phyloP scores from a whole-genome alignment of 192 early-diverging fungal species.

The Gorgonomyces haynaldii region DNA sequence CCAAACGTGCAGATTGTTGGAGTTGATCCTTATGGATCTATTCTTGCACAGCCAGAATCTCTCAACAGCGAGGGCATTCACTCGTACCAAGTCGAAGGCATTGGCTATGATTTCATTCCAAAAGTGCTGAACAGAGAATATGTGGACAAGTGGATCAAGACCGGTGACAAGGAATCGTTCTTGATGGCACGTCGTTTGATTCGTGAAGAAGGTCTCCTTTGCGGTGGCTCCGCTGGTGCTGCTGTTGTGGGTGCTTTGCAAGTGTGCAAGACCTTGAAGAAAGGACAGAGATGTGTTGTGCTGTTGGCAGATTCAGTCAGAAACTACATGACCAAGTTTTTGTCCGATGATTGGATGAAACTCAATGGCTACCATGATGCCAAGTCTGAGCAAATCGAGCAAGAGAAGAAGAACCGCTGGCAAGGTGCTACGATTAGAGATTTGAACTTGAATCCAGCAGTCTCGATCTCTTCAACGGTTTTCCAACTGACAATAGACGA shows the following conservation, averaged over 20 bases:
- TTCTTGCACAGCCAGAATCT: constrained; percentile 76
- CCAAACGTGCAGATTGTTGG: constrained; percentile 80
- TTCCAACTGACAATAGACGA: too few species aligned
- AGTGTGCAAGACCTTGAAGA: constrained; percentile 71
- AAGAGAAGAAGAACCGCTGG: constrained; percentile 57
- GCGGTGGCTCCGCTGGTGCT: constrained; percentile 91
- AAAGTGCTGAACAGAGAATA: constrained; percentile 71
- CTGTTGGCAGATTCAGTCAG: constrained; percentile 95
- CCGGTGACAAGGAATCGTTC: constrained; percentile 91
- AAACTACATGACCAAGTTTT: constrained; percentile 99
- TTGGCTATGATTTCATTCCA: constrained; percentile 98
- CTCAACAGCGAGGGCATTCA: constrained; percentile 59
- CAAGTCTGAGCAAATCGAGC: constrained; percentile 51
- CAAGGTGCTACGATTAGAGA: constrained; percentile 70
- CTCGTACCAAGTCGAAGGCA: constrained; percentile 88
- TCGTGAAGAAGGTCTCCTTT: constrained; percentile 91
- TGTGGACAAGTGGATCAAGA: constrained; percentile 94
- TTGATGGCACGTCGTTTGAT: constrained; percentile 91
- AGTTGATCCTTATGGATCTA: constrained; percentile 89
- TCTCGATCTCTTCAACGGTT: constrained; percentile 64
- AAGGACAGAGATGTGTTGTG: constrained; percentile 85
- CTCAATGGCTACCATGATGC: constrained; percentile 79
- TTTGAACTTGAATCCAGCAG: constrained; percentile 71
- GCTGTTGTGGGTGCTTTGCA: constrained; percentile 80
- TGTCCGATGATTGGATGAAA: constrained; percentile 97